A percentile compares a stretch with the other conserved stretches of the same genome.
Conservation (phyloP, 2,329 filamentous ascomycete species). For the Blastomyces parvus region DNA sequence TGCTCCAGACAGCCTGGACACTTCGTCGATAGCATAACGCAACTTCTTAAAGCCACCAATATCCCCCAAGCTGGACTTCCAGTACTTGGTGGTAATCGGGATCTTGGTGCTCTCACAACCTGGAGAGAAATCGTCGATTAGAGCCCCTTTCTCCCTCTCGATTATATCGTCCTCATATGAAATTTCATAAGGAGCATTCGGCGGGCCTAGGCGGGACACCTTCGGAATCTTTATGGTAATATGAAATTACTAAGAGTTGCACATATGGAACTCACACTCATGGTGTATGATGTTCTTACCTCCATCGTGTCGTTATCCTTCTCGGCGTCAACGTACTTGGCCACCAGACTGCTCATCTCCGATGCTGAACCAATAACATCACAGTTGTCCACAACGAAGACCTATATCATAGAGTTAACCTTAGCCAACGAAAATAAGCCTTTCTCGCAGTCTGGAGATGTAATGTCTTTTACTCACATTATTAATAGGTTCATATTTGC, state of each 20-base stretch:
- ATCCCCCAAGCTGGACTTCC: slow-evolving; percentile 17
- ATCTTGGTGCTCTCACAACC: neutral
- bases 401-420: slow-evolving; percentile 14
- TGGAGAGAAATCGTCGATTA: slow-evolving; percentile 7
- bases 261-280: neutral
- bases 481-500: slow-evolving; percentile 19
- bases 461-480: slow-evolving; percentile 18
- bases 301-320: slow-evolving; percentile 27
- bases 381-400: slow-evolving; percentile 21
- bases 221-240: slow-evolving; percentile 20
- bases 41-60: slow-evolving; percentile 20
- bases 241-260: neutral
- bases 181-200: slow-evolving; percentile 14
- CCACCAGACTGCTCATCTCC: slow-evolving; percentile 15
- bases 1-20: slow-evolving; percentile 24
- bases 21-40: slow-evolving; percentile 18
- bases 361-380: slow-evolving; percentile 12
- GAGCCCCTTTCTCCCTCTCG: slow-evolving; percentile 13
- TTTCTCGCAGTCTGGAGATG: neutral
- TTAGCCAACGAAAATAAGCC: neutral
- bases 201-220: slow-evolving; percentile 21
- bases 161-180: slow-evolving; percentile 14
- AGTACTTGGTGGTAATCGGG: slow-evolving; percentile 18
- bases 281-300: slow-evolving; percentile 17
- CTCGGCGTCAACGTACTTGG: slow-evolving; percentile 23